These are phyloP conservation scores for Fusarium sp. DNA, from an alignment of 2,329 filamentous ascomycete genomes.

Conservation along the genomic window DNA sequence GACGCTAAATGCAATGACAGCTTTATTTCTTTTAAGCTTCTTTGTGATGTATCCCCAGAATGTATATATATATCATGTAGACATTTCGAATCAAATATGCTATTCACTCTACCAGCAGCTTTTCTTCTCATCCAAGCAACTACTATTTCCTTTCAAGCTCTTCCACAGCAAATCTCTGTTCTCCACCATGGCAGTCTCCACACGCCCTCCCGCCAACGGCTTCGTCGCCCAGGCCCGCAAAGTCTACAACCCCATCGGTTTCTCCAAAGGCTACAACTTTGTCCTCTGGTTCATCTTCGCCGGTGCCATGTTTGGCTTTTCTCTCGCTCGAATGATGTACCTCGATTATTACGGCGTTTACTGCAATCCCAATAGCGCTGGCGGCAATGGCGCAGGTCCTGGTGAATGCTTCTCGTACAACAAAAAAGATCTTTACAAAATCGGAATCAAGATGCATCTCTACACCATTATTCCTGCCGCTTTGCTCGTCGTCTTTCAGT, in stretches of 20 bases:
- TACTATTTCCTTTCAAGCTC: not conserved
- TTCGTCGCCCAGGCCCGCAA: constrained; percentile 21
- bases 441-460: constrained; percentile 62
- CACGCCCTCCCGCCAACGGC: constrained; percentile 10
- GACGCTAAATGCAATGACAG: not conserved
- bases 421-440: constrained; percentile 14
- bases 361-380: constrained; percentile 9
- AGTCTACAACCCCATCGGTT: constrained; percentile 65
- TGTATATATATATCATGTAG: not conserved
- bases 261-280: constrained; percentile 61
- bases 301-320: constrained; percentile 51
- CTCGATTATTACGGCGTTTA: constrained; percentile 23
- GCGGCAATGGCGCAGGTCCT: not conserved
- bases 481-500: constrained; percentile 62
- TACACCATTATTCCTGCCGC: constrained; percentile 58
- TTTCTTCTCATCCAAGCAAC: not conserved
- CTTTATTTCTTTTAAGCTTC: not conserved
- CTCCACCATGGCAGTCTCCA: constrained; percentile 2
- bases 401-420: constrained; percentile 30
- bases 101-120: not conserved
- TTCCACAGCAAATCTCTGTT: not conserved
- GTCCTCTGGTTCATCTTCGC: constrained; percentile 63
- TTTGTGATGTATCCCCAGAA: not conserved
- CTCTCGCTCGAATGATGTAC: constrained; percentile 43
- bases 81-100: fast-evolving